Percentiles rank a stretch among this genome's conserved stretches.
Conservation (phyloP, 495 filamentous ascomycete genomes). For the Sordaria brevicollis region DNA sequence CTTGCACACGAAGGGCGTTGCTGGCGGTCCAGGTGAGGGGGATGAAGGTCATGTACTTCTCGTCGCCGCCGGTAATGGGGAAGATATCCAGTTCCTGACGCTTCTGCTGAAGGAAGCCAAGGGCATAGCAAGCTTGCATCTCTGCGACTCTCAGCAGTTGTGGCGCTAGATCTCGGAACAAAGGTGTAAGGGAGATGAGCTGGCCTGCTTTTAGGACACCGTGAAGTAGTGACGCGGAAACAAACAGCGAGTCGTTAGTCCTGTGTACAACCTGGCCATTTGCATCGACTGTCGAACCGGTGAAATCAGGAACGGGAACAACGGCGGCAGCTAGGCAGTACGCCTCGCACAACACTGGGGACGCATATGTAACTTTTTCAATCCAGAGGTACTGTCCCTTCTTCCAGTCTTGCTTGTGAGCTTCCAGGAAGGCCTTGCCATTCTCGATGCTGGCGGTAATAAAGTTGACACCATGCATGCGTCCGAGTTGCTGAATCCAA, state of each 20-base stretch:
- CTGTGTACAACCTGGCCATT: neutral
- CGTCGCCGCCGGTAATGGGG: neutral
- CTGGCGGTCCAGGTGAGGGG: neutral
- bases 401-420: neutral
- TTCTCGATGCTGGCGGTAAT: neutral
- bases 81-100: neutral
- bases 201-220: neutral
- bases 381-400: neutral
- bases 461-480: neutral
- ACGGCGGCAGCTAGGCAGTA: neutral
- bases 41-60: neutral
- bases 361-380: neutral
- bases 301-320: neutral
- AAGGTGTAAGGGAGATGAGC: neutral
- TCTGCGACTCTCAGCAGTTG: neutral
- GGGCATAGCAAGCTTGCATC: neutral
- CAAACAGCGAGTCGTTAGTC: neutral
- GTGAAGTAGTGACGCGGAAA: neutral
- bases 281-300: neutral
- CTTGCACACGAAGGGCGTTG: neutral
- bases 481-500: neutral
- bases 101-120: neutral
- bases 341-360: neutral
- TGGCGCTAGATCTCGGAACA: neutral
- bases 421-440: neutral